A percentile compares a stretch with the other conserved stretches of the same genome.
Evolutionary conservation across 441 rosid species (phyloP).

Genomic region (Pelargonium citronellum): DNA sequence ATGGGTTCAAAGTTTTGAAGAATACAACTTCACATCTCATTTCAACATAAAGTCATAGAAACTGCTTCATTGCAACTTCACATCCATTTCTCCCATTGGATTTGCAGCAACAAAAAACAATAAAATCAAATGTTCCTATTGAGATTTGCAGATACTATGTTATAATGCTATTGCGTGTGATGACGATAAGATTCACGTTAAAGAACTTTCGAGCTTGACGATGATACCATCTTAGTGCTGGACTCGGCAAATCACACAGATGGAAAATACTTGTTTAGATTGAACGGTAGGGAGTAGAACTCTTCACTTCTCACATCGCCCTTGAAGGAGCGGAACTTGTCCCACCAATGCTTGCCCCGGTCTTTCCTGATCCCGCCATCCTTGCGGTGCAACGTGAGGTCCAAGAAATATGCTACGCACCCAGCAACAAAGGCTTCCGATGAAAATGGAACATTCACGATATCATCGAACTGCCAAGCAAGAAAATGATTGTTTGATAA

Average conservation of each 20-base stretch:
- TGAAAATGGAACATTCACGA: constrained; percentile 77
- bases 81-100: constrained; percentile 26
- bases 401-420: constrained; percentile 67
- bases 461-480: constrained; percentile 74
- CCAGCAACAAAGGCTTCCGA: constrained; percentile 93
- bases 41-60: neutral
- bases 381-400: constrained; percentile 61
- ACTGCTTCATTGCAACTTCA: constrained; percentile 28
- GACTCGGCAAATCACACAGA: constrained; percentile 41
- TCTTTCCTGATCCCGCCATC: constrained; percentile 59
- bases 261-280: constrained; percentile 84
- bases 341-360: constrained; percentile 98
- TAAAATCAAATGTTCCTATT: constrained; percentile 26
- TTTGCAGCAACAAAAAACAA: constrained; percentile 31
- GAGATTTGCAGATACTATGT: constrained; percentile 22
- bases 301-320: constrained; percentile 71
- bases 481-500: constrained; percentile 8
- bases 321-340: constrained; percentile 62
- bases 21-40: constrained; percentile 28
- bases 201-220: constrained; percentile 5
- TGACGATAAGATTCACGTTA: constrained; percentile 23
- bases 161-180: constrained; percentile 25
- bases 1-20: too few species aligned
- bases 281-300: constrained; percentile 89
- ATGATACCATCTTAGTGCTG: constrained; percentile 13